Evolutionary conservation across 2,329 filamentous ascomycete genomes (phyloP), one percentile per base, ranked within the genome.

Genomic region (Alternaria longipes): DNA sequence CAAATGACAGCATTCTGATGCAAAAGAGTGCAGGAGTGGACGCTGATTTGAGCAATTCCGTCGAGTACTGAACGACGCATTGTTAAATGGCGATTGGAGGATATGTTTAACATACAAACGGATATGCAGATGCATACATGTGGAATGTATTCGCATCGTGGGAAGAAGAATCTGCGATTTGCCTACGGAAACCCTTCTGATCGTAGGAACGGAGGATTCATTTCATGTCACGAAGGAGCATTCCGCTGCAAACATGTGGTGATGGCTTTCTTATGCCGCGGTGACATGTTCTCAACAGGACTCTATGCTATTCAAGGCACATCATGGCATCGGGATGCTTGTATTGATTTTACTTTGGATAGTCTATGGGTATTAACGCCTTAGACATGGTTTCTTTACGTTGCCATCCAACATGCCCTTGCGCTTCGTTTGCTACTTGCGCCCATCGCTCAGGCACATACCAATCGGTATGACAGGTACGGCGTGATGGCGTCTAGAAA

Each of bases 401-500:
- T 38, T 50, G 18, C 46, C 46, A 50, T 59, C 28, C 53, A 45
- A 51, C 18, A 28, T 12, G 26, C 38, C 40, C 24, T 42, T 54
- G 34, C 30, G 53, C 45, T 24, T 46, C 53, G 32, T 24, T 46
- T 45, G 32, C 42, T 49, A 45, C 18, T 40, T 38, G 34, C 32
- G 34, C 28, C 55, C 26, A 52, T 41, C 41, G 45, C 50, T 44
- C 41, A 51, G 28, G 30, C 47, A 54, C 26, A 46, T 24, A 42
- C 28, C 52, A 36, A 40, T 54, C 36, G n/a, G 22, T 42, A 54
- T 50, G 18, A 54, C 52, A 20, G 18, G 22, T 45, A 56, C 40
- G 53, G 34, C 57, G 36, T 59, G 40, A 20, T 55, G 26, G 34
- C 59, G 51, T 58, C 46, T 91, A 97, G 81, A 90, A 97, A 72